Percentiles rank a stretch among this genome's conserved stretches.
phyloP scores from a whole-genome alignment of 768 basidiomycete species.

The Lactifluus echinatus region DNA sequence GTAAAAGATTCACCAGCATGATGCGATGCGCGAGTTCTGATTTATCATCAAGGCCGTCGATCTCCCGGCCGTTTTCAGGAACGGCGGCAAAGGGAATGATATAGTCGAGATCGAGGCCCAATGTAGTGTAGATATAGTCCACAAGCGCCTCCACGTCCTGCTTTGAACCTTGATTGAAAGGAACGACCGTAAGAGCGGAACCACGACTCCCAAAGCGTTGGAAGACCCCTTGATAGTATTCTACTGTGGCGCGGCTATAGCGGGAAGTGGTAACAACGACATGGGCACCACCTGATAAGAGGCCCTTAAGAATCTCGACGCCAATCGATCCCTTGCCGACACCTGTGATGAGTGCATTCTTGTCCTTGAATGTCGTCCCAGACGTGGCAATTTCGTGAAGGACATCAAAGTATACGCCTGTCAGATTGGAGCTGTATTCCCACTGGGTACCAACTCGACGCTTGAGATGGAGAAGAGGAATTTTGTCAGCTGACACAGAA shows the following conservation, averaged over 20 bases:
- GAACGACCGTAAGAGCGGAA: constrained; percentile 94
- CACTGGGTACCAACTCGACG: constrained; percentile 90
- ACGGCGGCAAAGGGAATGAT: constrained; percentile 98
- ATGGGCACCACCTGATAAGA: constrained; percentile 92
- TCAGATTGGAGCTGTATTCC: constrained; percentile 97
- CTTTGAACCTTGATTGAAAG: constrained; percentile 98
- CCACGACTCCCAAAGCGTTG: constrained; percentile 92
- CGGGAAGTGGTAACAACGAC: constrained; percentile 97
- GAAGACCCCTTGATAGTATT: constrained; percentile 98
- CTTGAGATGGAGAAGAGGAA: constrained; percentile 93
- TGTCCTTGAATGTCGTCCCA: constrained; percentile 97
- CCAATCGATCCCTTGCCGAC: constrained; percentile 98
- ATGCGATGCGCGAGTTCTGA: constrained; percentile 98
- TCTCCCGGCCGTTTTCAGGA: constrained; percentile 97
- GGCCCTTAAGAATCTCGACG: constrained; percentile 93
- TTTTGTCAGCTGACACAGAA: constrained; percentile 77
- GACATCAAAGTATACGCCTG: constrained; percentile 91
- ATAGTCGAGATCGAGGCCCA: constrained; percentile 96
- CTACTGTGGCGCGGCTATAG: constrained; percentile 90
- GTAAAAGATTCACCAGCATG: constrained; percentile 96
- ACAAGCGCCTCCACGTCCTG: constrained; percentile 97
- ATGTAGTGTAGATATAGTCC: constrained; percentile 94
- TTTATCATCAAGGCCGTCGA: constrained; percentile 93
- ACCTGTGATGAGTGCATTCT: constrained; percentile 96
- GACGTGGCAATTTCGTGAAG: constrained; percentile 97